Conservation (phyloP, 2,329 filamentous ascomycete species). For the Cladosporium colombiae region DNA sequence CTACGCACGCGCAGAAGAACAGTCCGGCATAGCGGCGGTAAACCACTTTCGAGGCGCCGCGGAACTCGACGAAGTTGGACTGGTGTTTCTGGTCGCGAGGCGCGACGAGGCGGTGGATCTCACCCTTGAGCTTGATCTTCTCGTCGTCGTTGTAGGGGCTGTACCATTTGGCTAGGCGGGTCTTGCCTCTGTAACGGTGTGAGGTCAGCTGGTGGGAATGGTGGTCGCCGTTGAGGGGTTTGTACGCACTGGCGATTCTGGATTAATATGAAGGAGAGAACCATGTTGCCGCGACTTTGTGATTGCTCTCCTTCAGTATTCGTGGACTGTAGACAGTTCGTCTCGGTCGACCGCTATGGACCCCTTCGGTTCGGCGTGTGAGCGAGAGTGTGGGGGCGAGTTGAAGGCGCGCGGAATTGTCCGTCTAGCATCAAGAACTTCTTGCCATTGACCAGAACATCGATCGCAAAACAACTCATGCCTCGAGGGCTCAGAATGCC, state of each 20-base stretch:
- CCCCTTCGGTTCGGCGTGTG: conserved; percentile 3
- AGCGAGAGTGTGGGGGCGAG: background rate
- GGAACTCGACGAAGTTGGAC: conserved; percentile 97
- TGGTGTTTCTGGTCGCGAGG: conserved; percentile 99
- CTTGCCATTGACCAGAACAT: conserved; percentile 2
- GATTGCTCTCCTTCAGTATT: background rate
- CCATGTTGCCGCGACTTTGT: conserved; percentile 41
- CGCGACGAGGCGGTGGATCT: conserved; percentile 97
- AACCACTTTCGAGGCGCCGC: conserved; percentile 86
- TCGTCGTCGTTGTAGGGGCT: conserved; percentile 97
- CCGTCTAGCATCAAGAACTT: background rate
- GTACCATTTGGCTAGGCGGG: conserved; percentile 98
- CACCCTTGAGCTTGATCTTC: conserved; percentile 98
- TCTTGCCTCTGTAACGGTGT: conserved; percentile 78
- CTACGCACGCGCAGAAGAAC: conserved; percentile 99
- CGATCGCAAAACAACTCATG: background rate
- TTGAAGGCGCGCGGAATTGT: conserved; percentile 1
- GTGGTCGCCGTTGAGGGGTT: background rate
- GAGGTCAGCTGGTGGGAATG: conserved; percentile 23
- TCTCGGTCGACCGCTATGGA: background rate
- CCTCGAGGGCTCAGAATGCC: background rate
- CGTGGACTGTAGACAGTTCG: background rate
- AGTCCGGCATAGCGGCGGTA: conserved; percentile 96
- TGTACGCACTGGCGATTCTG: conserved; percentile 78
- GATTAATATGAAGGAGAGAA: conserved; percentile 86